phyloP scores from a whole-genome alignment of 306 rosid species.

The Dryas alaskensis region DNA sequence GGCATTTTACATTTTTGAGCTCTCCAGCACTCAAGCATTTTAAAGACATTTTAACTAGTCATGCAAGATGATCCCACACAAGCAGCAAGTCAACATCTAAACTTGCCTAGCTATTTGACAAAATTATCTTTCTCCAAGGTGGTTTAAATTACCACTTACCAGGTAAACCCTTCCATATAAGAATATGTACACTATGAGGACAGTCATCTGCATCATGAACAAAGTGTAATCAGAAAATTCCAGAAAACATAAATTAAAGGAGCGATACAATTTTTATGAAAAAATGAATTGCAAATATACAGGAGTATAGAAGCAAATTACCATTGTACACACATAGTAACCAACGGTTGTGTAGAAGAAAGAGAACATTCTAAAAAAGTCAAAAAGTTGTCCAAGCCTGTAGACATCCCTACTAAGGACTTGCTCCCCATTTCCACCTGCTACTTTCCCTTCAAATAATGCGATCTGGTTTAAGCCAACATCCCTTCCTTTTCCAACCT shows the following conservation, averaged over 20 bases:
- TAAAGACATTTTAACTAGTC: not conserved
- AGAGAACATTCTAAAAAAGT: conserved; percentile 96
- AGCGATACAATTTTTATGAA: not conserved
- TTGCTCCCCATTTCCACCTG: conserved; percentile 99
- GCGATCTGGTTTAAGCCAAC: conserved; percentile 98
- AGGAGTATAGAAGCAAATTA: conserved; percentile 25
- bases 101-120: not conserved
- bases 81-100: not conserved
- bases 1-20: not conserved
- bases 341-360: conserved; percentile 96
- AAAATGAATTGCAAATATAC: not conserved
- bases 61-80: not conserved
- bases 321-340: conserved; percentile 93
- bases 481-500: conserved; percentile 99
- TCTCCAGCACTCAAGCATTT: not conserved
- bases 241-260: not conserved
- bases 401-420: conserved; percentile 93
- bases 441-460: conserved; percentile 97
- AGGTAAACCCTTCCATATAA: conserved; percentile 87
- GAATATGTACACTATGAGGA: conserved; percentile 82
- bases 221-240: conserved; percentile 17
- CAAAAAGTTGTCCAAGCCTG: conserved; percentile 89
- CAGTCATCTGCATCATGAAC: conserved; percentile 81
- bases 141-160: conserved; percentile 47
- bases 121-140: not conserved